Percentiles rank a stretch among this genome's conserved stretches.
These are phyloP conservation scores for Blastomyces silverae DNA, from an alignment of 2,329 filamentous ascomycete species.

Conservation along the genomic window DNA sequence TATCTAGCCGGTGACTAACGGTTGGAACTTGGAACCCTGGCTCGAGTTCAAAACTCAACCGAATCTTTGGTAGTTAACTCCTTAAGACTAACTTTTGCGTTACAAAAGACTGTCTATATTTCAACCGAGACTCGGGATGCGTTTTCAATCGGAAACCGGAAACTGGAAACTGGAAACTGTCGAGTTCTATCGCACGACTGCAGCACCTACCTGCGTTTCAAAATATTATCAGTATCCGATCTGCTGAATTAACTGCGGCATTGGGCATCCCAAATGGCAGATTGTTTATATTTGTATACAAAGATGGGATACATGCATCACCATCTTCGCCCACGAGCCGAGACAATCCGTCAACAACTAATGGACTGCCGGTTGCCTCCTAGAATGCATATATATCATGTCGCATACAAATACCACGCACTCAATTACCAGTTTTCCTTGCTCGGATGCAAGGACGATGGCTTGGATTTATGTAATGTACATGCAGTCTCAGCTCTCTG, in stretches of 20 bases:
- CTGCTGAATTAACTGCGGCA: background rate
- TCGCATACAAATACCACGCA: background rate
- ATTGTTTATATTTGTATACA: background rate
- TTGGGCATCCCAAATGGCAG: background rate
- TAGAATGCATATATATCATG: background rate
- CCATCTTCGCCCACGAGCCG: background rate
- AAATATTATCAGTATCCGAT: too few relatives aligned
- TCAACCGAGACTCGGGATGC: background rate
- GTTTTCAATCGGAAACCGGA: background rate
- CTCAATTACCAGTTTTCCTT: background rate
- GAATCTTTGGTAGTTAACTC: background rate
- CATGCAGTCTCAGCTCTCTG: background rate
- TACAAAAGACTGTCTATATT: background rate
- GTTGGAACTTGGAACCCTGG: too few relatives aligned
- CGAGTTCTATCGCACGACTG: background rate
- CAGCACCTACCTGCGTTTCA: background rate
- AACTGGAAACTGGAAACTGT: too few relatives aligned
- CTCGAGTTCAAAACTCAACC: background rate
- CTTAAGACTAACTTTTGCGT: background rate
- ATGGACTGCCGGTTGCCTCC: background rate
- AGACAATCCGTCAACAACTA: background rate
- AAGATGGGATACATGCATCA: background rate
- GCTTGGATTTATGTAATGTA: background rate
- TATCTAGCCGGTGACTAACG: too few relatives aligned
- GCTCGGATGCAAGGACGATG: background rate